Percentiles rank a stretch among this genome's conserved stretches.
Evolutionary conservation across 495 filamentous ascomycete species (phyloP).

Genomic region (Aspergillus haitiensis): DNA sequence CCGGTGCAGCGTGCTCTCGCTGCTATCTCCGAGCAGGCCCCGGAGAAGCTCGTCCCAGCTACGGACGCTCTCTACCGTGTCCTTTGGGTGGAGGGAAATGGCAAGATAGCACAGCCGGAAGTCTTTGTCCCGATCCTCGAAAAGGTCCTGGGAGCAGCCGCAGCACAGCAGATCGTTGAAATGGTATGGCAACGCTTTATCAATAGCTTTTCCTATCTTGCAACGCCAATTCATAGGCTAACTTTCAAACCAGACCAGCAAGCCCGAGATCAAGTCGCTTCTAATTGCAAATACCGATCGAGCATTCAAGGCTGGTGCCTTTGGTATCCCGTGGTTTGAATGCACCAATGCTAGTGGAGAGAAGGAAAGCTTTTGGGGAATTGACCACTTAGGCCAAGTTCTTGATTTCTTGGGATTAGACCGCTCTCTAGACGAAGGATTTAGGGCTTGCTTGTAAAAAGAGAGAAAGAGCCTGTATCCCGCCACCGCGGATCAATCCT

Average conservation of each 20-base stretch:
- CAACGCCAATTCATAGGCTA: not conserved
- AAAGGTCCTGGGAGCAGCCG: slow-evolving; percentile 51
- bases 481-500: not conserved
- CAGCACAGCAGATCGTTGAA: slow-evolving; percentile 43
- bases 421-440: slow-evolving; percentile 31
- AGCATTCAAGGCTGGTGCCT: slow-evolving; percentile 62
- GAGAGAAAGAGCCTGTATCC: not conserved
- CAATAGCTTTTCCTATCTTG: not conserved
- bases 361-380: slow-evolving; percentile 67
- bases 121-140: slow-evolving; percentile 48
- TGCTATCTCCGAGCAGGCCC: slow-evolving; percentile 37
- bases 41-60: slow-evolving; percentile 42
- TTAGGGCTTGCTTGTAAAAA: slow-evolving; percentile 32
- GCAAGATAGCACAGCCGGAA: slow-evolving; percentile 50
- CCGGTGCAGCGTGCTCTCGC: slow-evolving; percentile 50
- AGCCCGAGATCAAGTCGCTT: slow-evolving; percentile 52
- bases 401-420: slow-evolving; percentile 60
- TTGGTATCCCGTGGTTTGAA: slow-evolving; percentile 72
- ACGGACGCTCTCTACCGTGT: slow-evolving; percentile 55
- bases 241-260: slow-evolving; percentile 17
- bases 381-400: slow-evolving; percentile 69
- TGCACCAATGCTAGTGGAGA: slow-evolving; percentile 60
- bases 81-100: slow-evolving; percentile 57
- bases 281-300: slow-evolving; percentile 57
- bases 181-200: slow-evolving; percentile 26